Base-by-base conservation (phyloP, 176 grass and related monocot species). In the Areca catechu region DNA sequence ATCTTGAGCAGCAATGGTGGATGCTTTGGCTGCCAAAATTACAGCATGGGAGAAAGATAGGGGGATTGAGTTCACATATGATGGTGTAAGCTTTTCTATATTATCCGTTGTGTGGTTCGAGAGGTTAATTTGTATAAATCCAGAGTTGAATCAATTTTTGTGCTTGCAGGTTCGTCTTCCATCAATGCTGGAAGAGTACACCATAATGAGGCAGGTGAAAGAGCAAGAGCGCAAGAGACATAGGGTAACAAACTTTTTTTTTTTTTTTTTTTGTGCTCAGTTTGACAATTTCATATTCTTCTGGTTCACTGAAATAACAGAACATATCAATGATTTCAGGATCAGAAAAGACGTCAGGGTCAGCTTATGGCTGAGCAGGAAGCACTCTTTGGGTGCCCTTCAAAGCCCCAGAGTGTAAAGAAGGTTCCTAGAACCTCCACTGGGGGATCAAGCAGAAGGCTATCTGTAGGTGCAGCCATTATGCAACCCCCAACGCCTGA, bases 341-440 rank as follows among this genome's bases (percentile, higher is more conserved):
- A 88, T 72, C 80, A 82, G 47, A 84, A 88, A 62, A 94, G 84
- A 62, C 67, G 84, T 19, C 83, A 84, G 58, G 80, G 82, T 48
- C 89, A 84, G 47, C 60, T 81, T 47, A 90, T 88, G 66, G 78
- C 87, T 24, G 78, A 87, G 67, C 83, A 87, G 58, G 89, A 94
- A 64, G 56, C 67, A 7, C 74, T 94, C 0, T 84, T 81, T 30
- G 83, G 89, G 51, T 79, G 83, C 66, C 77, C 93, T 68, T 87
- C 80, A 28, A 94, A 81, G 43, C 47, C 77, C 57, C 74, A 68
- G 53, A 83, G 74, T 18, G 55, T 57, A 24, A 88, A 82, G 56
- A 93, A 97, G 69, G 24, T 66, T 16, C 57, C 70, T 24, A 75
- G 57, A 66, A 77, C 53, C 19, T 80, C 86, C 9, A 67, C 61